phyloP scores from a whole-genome alignment of 2,329 filamentous ascomycete species.

The Alternaria burnsii region DNA sequence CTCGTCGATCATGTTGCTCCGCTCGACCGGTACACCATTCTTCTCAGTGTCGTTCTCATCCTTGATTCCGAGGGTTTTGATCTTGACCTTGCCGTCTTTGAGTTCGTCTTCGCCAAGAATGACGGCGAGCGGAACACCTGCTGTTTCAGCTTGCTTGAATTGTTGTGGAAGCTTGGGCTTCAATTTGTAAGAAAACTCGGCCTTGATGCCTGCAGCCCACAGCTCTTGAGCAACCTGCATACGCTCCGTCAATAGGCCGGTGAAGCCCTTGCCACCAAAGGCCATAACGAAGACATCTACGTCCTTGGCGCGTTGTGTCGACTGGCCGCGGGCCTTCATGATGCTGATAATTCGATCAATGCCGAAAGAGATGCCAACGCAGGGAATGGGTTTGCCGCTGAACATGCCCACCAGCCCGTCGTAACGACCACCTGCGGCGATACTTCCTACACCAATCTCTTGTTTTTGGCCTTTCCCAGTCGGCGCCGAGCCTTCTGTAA shows the following conservation, averaged over 20 bases:
- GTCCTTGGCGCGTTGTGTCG: constrained; percentile 71
- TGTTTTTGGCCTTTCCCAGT: constrained; percentile 46
- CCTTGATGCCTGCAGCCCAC: constrained; percentile 90
- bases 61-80: constrained; percentile 81
- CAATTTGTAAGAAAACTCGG: constrained; percentile 88
- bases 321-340: constrained; percentile 77
- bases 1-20: constrained; percentile 69
- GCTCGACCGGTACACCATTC: constrained; percentile 79
- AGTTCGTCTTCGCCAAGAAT: constrained; percentile 93
- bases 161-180: constrained; percentile 89
- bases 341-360: constrained; percentile 96
- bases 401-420: constrained; percentile 97
- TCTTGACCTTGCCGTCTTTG: constrained; percentile 80
- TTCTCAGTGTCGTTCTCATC: constrained; percentile 87
- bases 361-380: constrained; percentile 90
- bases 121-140: constrained; percentile 82
- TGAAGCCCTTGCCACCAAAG: constrained; percentile 86
- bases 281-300: constrained; percentile 96
- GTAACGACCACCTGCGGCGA: constrained; percentile 90
- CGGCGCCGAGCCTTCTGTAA: constrained; percentile 79
- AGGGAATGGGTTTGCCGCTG: constrained; percentile 87
- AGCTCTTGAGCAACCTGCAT: constrained; percentile 79
- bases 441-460: constrained; percentile 79
- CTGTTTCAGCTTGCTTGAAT: constrained; percentile 87
- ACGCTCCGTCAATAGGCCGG: constrained; percentile 80